Conservation (phyloP, 176 grass and related monocot genomes). For the Raddia distichophylla region DNA sequence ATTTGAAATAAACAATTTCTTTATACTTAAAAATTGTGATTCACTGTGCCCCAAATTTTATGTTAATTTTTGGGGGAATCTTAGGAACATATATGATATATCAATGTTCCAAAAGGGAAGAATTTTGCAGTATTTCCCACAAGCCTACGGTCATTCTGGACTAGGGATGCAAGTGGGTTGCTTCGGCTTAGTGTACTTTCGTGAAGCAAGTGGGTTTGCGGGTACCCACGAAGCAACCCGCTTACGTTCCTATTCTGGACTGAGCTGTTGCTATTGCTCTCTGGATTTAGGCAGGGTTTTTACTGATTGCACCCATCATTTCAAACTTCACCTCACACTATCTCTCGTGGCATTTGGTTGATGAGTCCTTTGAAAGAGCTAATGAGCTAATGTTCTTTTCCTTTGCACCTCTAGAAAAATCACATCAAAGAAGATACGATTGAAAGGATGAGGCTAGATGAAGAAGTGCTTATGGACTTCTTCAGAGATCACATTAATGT, state of each 20-base stretch:
- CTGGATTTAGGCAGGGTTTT: constrained; percentile 27
- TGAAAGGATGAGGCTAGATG: constrained; percentile 92
- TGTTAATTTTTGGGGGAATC: not conserved
- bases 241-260: too few species aligned
- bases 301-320: constrained; percentile 20
- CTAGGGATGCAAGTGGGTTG: not conserved
- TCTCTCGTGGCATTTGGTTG: constrained; percentile 10
- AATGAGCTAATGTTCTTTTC: constrained; percentile 22
- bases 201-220: too few species aligned
- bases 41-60: constrained; percentile 8
- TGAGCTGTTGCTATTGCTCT: not conserved
- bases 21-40: not conserved
- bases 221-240: too few species aligned
- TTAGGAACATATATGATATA: constrained; percentile 25
- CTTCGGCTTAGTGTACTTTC: too few species aligned
- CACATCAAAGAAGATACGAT: constrained; percentile 89
- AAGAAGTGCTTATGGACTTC: constrained; percentile 99
- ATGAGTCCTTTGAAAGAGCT: not conserved
- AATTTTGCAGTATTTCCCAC: constrained; percentile 7
- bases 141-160: constrained; percentile 15
- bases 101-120: constrained; percentile 18
- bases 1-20: constrained; percentile 5
- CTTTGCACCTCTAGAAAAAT: constrained; percentile 61
- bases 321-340: not conserved
- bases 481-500: constrained; percentile 87